A percentile compares a stretch with the other conserved stretches of the same genome.
These are phyloP conservation scores for Chrysosporium keratinophilum DNA, from an alignment of 2,329 filamentous ascomycete species.

Conservation along the genomic window DNA sequence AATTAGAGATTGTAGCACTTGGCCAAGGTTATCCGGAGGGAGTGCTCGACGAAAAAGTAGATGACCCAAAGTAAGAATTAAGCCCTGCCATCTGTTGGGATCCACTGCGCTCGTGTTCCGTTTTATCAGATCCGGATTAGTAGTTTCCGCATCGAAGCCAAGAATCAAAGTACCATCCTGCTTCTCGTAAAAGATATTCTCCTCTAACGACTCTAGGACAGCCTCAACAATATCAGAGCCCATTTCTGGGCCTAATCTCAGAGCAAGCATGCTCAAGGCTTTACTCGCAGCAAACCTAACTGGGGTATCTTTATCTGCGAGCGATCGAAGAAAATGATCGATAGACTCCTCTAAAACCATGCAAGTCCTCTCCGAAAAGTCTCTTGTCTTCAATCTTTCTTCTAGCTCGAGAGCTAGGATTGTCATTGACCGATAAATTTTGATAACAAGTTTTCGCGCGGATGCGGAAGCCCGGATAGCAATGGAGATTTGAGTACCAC, in stretches of 20 bases:
- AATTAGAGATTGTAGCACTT: slow-evolving; percentile 66
- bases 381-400: slow-evolving; percentile 21
- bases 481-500: slow-evolving; percentile 41
- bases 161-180: slow-evolving; percentile 33
- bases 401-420: slow-evolving; percentile 52
- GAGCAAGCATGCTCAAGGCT: slow-evolving; percentile 73
- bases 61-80: slow-evolving; percentile 79
- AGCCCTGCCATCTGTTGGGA: slow-evolving; percentile 78
- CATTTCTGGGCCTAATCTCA: slow-evolving; percentile 70
- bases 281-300: slow-evolving; percentile 88
- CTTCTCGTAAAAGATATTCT: slow-evolving; percentile 50
- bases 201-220: slow-evolving; percentile 58
- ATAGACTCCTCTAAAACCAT: slow-evolving; percentile 69
- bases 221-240: slow-evolving; percentile 78
- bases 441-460: slow-evolving; percentile 71
- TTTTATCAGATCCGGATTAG: slow-evolving; percentile 34
- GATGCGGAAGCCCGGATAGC: slow-evolving; percentile 61
- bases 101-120: slow-evolving; percentile 63
- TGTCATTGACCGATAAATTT: slow-evolving; percentile 66
- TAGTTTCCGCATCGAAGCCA: slow-evolving; percentile 24
- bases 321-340: slow-evolving; percentile 63
- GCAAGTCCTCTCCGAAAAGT: slow-evolving; percentile 27
- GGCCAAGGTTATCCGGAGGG: slow-evolving; percentile 56
- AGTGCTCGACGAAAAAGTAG: slow-evolving; percentile 76
- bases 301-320: slow-evolving; percentile 82